Evolutionary conservation across 2,329 filamentous ascomycete species (phyloP).

Genomic region (Arachnomyces sp.): DNA sequence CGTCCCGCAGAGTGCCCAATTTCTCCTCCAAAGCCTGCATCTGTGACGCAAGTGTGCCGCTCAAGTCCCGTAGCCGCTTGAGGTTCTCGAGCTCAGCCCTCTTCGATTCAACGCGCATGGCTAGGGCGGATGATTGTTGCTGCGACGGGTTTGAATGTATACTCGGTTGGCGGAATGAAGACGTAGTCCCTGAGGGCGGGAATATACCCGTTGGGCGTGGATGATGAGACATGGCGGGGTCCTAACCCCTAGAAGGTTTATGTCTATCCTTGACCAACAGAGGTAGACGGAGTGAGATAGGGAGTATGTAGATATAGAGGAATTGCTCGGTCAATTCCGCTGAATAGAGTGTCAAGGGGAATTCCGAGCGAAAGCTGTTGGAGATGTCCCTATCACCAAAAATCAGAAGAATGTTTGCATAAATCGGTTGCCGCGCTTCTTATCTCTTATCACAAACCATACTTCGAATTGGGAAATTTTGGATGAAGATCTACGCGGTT

Average conservation of each 20-base stretch:
- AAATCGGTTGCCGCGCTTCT: too few species aligned
- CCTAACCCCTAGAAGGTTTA: too few species aligned
- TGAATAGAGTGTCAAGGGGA: too few species aligned
- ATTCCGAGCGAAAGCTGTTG: too few species aligned
- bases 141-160: conserved; percentile 23
- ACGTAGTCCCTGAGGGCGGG: conserved; percentile 16
- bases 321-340: too few species aligned
- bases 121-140: conserved; percentile 49
- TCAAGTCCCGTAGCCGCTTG: conserved; percentile 53
- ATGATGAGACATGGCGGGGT: conserved; percentile 26
- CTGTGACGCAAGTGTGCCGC: conserved; percentile 52
- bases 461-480: conserved; percentile 1
- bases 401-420: too few species aligned
- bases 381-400: too few species aligned
- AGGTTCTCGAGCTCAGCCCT: conserved; percentile 55
- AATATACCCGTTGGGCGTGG: conserved; percentile 28
- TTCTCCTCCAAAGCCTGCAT: conserved; percentile 57
- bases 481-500: conserved; percentile 4
- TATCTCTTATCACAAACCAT: too few species aligned
- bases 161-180: conserved; percentile 25
- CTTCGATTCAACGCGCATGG: conserved; percentile 55
- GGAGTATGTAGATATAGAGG: too few species aligned
- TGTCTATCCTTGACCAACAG: too few species aligned
- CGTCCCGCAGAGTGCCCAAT: conserved; percentile 51
- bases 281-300: too few species aligned